These are phyloP conservation scores for Geoglossum cookeanum DNA, from an alignment of 2,329 filamentous ascomycete species.

Conservation along the genomic window DNA sequence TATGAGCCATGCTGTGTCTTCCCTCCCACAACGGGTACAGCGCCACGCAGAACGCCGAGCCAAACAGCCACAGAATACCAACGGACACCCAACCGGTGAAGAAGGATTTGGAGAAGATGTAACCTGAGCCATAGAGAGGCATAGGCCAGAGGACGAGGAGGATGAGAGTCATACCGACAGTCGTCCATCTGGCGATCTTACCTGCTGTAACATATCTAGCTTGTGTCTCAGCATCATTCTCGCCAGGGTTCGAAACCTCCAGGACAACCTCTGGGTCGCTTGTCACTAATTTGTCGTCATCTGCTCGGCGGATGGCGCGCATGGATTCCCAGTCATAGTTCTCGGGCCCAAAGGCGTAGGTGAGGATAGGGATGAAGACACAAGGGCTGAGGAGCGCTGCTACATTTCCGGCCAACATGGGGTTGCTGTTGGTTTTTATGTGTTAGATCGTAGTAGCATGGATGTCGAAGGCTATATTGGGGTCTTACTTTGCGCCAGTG, in stretches of 20 bases:
- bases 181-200: slow-evolving; percentile 35
- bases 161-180: slow-evolving; percentile 44
- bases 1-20: slow-evolving; percentile 42
- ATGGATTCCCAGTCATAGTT: slow-evolving; percentile 79
- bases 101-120: slow-evolving; percentile 66
- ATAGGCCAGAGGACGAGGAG: slow-evolving; percentile 78
- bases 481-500: slow-evolving; percentile 50
- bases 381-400: slow-evolving; percentile 60
- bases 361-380: slow-evolving; percentile 58
- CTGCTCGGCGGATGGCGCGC: slow-evolving; percentile 56
- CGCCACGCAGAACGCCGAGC: slow-evolving; percentile 51
- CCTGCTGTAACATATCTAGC: neutral
- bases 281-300: slow-evolving; percentile 53
- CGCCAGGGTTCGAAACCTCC: slow-evolving; percentile 20
- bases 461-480: neutral
- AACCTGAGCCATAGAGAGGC: slow-evolving; percentile 68
- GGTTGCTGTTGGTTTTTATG: slow-evolving; percentile 26
- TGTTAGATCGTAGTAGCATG: neutral
- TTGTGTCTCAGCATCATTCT: slow-evolving; percentile 19
- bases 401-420: slow-evolving; percentile 78
- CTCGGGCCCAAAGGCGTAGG: slow-evolving; percentile 46
- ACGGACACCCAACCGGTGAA: slow-evolving; percentile 67
- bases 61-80: slow-evolving; percentile 65
- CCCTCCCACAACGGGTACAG: slow-evolving; percentile 71
- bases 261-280: slow-evolving; percentile 45